Conservation (phyloP, 805 yeast species). For the Ogataea trehaloabstinens region DNA sequence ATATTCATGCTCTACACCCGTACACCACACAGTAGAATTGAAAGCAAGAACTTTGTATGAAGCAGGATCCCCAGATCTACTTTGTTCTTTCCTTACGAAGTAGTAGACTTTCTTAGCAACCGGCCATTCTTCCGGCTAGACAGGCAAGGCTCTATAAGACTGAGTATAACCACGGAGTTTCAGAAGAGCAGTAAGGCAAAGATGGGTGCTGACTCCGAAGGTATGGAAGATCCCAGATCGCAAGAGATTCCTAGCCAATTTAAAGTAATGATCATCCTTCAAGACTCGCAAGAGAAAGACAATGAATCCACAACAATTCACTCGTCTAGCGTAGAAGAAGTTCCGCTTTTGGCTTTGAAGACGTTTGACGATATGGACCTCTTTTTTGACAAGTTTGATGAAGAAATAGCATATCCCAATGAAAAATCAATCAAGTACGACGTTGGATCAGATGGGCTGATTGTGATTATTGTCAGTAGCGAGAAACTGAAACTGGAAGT, state of each 20-base stretch:
- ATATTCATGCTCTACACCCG: too few species aligned
- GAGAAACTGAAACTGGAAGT: constrained; percentile 37
- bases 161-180: too few species aligned
- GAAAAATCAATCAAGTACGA: constrained; percentile 56
- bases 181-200: too few species aligned
- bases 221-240: too few species aligned
- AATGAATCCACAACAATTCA: constrained; percentile 13
- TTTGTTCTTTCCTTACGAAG: too few species aligned
- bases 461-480: constrained; percentile 51
- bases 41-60: too few species aligned
- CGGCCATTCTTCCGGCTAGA: too few species aligned
- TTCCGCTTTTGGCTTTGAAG: constrained; percentile 43
- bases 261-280: constrained; percentile 42
- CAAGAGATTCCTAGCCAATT: constrained; percentile 17
- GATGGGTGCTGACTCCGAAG: too few species aligned
- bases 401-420: constrained; percentile 50
- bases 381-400: constrained; percentile 54
- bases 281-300: constrained; percentile 25
- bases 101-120: too few species aligned
- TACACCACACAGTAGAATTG: too few species aligned
- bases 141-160: too few species aligned
- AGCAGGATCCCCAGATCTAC: too few species aligned
- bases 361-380: constrained; percentile 47
- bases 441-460: constrained; percentile 60
- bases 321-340: constrained; percentile 44